Percentiles rank a stretch among this genome's conserved stretches.
Evolutionary conservation across 768 basidiomycete genomes (phyloP).

Genomic region (Auriscalpium vulgare): DNA sequence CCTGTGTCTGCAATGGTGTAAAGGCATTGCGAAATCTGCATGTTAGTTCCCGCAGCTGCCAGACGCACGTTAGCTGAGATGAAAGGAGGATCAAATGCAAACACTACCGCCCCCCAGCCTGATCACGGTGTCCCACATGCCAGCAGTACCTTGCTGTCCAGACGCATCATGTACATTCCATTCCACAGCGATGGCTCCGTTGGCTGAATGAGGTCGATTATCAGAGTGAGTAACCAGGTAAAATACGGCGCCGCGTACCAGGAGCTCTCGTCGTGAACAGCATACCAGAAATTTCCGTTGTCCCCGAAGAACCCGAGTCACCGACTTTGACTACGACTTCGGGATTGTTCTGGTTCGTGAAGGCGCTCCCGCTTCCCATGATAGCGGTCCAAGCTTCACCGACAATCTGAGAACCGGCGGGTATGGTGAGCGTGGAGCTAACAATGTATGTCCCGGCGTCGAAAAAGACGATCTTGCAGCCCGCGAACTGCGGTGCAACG

Average conservation of each 20-base stretch:
- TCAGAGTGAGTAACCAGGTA: not conserved
- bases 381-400: constrained; percentile 47
- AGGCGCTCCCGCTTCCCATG: constrained; percentile 28
- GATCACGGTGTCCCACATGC: constrained; percentile 45
- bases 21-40: constrained; percentile 28
- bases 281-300: constrained; percentile 38
- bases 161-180: constrained; percentile 44
- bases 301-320: constrained; percentile 26
- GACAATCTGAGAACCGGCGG: constrained; percentile 37
- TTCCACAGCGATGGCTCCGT: constrained; percentile 59
- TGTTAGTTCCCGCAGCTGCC: constrained; percentile 23
- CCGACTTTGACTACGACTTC: constrained; percentile 37
- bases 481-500: constrained; percentile 43
- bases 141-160: constrained; percentile 40
- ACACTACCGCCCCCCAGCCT: constrained; percentile 16
- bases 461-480: constrained; percentile 76
- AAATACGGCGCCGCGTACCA: constrained; percentile 17
- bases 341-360: constrained; percentile 32
- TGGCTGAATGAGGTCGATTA: constrained; percentile 14
- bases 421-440: constrained; percentile 38
- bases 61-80: too few relatives aligned
- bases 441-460: constrained; percentile 55
- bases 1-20: constrained; percentile 20
- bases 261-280: constrained; percentile 34
- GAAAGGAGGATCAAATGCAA: too few relatives aligned